phyloP scores from a whole-genome alignment of 495 filamentous ascomycete genomes.

The Coniosporium apollinis region DNA sequence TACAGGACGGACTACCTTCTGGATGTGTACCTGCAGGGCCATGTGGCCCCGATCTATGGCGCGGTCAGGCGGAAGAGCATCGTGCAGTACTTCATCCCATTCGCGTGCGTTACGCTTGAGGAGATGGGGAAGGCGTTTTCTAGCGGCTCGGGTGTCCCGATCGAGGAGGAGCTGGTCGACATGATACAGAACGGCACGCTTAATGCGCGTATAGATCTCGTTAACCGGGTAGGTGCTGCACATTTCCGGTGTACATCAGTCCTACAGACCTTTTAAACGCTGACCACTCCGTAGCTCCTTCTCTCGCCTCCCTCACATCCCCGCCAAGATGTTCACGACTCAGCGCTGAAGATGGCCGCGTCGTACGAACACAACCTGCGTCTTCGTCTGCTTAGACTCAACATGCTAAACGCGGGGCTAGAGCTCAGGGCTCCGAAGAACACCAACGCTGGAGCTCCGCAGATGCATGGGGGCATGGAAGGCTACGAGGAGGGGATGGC shows the following conservation, averaged over 20 bases:
- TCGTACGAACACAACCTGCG: conserved; percentile 58
- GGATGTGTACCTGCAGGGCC: conserved; percentile 70
- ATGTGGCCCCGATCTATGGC: conserved; percentile 50
- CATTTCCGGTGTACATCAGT: background rate
- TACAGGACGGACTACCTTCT: conserved; percentile 76
- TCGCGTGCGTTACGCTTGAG: conserved; percentile 23
- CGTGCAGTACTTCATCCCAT: conserved; percentile 54
- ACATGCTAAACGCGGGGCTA: conserved; percentile 54
- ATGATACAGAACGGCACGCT: conserved; percentile 61
- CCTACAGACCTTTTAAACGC: background rate
- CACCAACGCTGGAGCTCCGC: background rate
- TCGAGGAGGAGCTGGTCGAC: conserved; percentile 56
- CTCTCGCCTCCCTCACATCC: conserved; percentile 48
- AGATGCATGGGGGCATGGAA: background rate
- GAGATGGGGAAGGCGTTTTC: conserved; percentile 23
- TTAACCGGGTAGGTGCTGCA: conserved; percentile 41
- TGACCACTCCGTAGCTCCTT: conserved; percentile 34
- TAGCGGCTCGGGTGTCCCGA: conserved; percentile 28
- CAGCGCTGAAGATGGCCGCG: conserved; percentile 47
- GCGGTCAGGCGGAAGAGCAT: conserved; percentile 78
- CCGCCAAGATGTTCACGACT: conserved; percentile 47
- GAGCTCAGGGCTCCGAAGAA: conserved; percentile 39
- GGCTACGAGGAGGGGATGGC: background rate
- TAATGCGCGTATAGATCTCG: conserved; percentile 69
- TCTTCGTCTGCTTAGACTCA: conserved; percentile 57